Conservation (phyloP, 768 basidiomycete genomes). For the Fomitopsis serialis region DNA sequence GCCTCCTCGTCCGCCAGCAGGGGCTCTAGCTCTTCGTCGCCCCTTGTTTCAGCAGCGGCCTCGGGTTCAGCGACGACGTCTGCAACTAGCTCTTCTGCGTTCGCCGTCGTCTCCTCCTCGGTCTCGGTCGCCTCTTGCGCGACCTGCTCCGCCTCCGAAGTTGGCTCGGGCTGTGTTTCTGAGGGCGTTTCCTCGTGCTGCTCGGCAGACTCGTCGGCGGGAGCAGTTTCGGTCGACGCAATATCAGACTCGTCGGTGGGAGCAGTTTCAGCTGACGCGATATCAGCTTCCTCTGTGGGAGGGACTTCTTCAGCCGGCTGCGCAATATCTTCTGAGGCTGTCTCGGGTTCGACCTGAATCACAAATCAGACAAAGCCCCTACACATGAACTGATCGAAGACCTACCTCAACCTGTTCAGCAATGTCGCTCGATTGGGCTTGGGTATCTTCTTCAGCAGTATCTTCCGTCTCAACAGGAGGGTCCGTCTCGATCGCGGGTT, state of each 20-base stretch:
- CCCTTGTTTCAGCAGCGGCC: background rate
- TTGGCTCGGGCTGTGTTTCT: background rate
- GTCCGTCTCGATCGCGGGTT: constrained; percentile 3
- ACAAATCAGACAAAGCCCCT: background rate
- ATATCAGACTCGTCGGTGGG: too few relatives aligned
- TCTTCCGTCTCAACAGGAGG: background rate
- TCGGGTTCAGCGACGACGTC: background rate
- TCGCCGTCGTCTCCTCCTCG: background rate
- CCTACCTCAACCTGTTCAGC: background rate
- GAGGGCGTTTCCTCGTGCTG: background rate
- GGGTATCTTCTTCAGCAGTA: background rate
- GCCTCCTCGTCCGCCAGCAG: background rate
- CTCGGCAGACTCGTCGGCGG: background rate
- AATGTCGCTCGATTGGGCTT: background rate
- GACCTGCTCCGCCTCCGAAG: background rate
- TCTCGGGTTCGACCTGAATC: background rate
- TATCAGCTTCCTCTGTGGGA: background rate
- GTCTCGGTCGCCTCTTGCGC: background rate
- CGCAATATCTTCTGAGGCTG: background rate
- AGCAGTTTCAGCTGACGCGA: background rate
- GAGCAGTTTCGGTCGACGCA: background rate
- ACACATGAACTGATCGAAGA: background rate
- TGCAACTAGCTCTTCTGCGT: background rate
- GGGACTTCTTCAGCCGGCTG: background rate
- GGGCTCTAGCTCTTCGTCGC: background rate